Conservation (phyloP, 2,329 filamentous ascomycete species). For the Xylaria digitata region DNA sequence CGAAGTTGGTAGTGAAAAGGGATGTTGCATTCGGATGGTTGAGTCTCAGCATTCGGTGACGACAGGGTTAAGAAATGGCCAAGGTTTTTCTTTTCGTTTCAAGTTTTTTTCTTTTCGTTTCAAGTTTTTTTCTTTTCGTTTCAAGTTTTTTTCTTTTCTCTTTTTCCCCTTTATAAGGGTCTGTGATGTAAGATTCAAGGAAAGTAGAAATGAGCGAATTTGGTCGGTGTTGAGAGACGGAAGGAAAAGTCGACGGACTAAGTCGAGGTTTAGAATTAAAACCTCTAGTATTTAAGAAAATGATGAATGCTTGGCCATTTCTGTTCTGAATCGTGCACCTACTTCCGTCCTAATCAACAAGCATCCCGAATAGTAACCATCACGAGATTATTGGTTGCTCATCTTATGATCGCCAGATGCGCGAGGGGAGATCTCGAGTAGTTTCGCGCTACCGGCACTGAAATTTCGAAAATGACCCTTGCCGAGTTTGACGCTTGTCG, state of each 20-base stretch:
- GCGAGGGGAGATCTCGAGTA: conserved; percentile 74
- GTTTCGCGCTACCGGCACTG: conserved; percentile 80
- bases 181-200: conserved; percentile 43
- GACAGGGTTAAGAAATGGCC: conserved; percentile 40
- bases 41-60: conserved; percentile 24
- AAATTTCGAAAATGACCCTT: conserved; percentile 75
- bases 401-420: conserved; percentile 63
- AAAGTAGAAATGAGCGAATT: conserved; percentile 51
- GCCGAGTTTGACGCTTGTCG: conserved; percentile 76
- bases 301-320: conserved; percentile 46
- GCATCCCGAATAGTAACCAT: conserved; percentile 24
- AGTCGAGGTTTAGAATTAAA: conserved; percentile 26
- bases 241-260: conserved; percentile 46
- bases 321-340: conserved; percentile 36
- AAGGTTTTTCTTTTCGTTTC: conserved; percentile 3
- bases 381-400: conserved; percentile 42
- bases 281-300: conserved; percentile 34
- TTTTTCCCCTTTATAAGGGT: neutral
- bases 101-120: conserved; percentile 7
- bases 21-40: conserved; percentile 18
- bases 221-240: conserved; percentile 43
- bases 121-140: conserved; percentile 4
- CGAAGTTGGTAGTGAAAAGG: neutral
- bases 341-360: conserved; percentile 28
- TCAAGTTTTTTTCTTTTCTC: conserved; percentile 26